Percentiles rank a stretch among this genome's conserved stretches.
Evolutionary conservation across 164 flowering plant genomes (phyloP).

Genomic region (Stephania cephalantha): DNA sequence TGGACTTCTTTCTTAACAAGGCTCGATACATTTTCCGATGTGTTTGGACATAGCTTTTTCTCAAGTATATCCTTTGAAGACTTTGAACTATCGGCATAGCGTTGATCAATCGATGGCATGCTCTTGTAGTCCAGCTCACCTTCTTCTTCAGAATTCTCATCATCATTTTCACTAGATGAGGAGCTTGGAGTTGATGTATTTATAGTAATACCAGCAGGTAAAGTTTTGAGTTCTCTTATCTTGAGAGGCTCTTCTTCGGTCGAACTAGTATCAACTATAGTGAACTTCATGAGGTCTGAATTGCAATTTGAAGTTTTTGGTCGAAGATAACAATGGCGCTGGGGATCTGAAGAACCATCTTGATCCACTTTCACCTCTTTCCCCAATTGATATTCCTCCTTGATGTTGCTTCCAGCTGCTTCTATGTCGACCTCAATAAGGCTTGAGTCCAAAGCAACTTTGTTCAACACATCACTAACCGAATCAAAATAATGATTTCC

Average conservation of each 20-base stretch:
- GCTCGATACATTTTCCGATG: slow-evolving; percentile 4
- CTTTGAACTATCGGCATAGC: slow-evolving; percentile 10
- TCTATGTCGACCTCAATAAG: slow-evolving; percentile 62
- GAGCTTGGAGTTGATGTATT: slow-evolving; percentile 12
- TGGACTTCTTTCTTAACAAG: slow-evolving; percentile 10
- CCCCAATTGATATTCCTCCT: slow-evolving; percentile 27
- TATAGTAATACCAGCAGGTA: slow-evolving; percentile 33
- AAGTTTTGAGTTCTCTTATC: slow-evolving; percentile 43
- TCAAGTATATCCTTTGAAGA: slow-evolving; percentile 4
- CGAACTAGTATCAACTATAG: slow-evolving; percentile 66
- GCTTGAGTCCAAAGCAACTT: slow-evolving; percentile 61
- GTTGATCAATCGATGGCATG: slow-evolving; percentile 3
- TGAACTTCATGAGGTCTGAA: slow-evolving; percentile 35
- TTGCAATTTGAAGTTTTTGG: slow-evolving; percentile 37
- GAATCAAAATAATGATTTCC: slow-evolving; percentile 80
- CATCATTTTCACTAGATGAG: slow-evolving; percentile 25
- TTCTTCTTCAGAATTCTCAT: slow-evolving; percentile 26
- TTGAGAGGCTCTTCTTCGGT: slow-evolving; percentile 28
- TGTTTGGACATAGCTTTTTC: background rate
- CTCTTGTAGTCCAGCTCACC: slow-evolving; percentile 25
- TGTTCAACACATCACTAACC: slow-evolving; percentile 58
- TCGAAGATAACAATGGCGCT: slow-evolving; percentile 44
- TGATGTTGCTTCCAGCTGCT: slow-evolving; percentile 20
- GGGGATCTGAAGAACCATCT: slow-evolving; percentile 24
- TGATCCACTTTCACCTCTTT: slow-evolving; percentile 23